Evolutionary conservation across 805 yeast species (phyloP), one percentile per base, ranked within the genome.

Genomic region (Cyberlindnera americana): DNA sequence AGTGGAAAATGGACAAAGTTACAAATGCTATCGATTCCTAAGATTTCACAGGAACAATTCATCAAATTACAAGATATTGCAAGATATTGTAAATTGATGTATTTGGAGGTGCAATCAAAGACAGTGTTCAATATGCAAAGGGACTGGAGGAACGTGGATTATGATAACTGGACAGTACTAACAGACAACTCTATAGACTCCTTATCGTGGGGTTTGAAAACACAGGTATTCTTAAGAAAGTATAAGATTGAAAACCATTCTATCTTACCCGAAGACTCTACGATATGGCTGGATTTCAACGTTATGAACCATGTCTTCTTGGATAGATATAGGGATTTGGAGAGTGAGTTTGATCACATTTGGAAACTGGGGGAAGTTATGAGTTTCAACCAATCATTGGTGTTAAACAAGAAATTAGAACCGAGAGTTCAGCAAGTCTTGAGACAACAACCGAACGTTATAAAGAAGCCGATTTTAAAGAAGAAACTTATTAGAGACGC

Each of bases 1-100:
- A 33, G 46, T 1, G 17, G 32, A 5, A 56, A 56, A 38, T 56
- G 59, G 60, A 14, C 37, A 2, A 46, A 47, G 6, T 29, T 56
- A 6, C 53, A 53, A 19, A 18, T 55, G n/a, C 28, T 56, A 4
- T 44, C 49, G 2, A 19, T 56, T 3, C 56, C 55, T 0, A 38
- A 39, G 33, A 24, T 48, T 0, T 41, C 57, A 10, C 35, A 50
- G 23, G 37, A 28, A 3, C 47, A 54, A 6, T 18, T 56, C 6
- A 21, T 35, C 6, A 54, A 50, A 24, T 26, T 56, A 17, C 57
- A 51, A 29, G 33, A 43, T 1, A 33, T 26, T 9, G 50, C 53
- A 8, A 9, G 16, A 6, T 12, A 31, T 28, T 41, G 44, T 14
- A 46, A 44, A 11, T 33, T 56, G 16, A 31, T 49, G 11, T 56